phyloP scores from a whole-genome alignment of 768 basidiomycete genomes.

The Tremella mesenterica region DNA sequence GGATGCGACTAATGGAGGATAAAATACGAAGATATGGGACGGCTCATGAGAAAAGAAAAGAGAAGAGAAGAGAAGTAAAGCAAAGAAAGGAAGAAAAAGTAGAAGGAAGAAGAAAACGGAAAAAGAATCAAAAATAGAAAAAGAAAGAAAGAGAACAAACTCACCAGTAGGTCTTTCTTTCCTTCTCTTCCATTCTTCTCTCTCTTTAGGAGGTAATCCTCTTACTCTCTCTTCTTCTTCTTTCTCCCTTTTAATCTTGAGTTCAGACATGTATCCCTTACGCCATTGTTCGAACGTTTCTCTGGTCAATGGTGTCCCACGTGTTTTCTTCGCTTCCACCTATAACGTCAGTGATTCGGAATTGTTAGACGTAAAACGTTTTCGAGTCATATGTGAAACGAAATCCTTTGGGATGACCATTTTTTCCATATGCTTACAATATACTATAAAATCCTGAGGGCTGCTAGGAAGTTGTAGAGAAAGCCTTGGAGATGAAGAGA shows the following conservation, averaged over 20 bases:
- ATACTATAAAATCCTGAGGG: too few species aligned
- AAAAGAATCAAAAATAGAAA: too few species aligned
- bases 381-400: neutral
- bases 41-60: neutral
- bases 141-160: too few species aligned
- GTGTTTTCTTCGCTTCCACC: slow-evolving; percentile 79
- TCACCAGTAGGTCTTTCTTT: slow-evolving; percentile 61
- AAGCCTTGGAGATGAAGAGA: too few species aligned
- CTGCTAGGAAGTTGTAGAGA: too few species aligned
- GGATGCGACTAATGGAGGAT: neutral
- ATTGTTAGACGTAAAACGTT: neutral
- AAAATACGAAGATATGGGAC: neutral
- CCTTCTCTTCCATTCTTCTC: slow-evolving; percentile 69
- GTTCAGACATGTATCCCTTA: slow-evolving; percentile 63
- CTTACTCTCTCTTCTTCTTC: slow-evolving; percentile 75
- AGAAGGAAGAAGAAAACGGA: too few species aligned
- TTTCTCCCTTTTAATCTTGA: slow-evolving; percentile 52
- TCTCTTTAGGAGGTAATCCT: slow-evolving; percentile 64
- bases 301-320: slow-evolving; percentile 82
- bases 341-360: too few species aligned
- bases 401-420: neutral
- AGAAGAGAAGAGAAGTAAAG: neutral
- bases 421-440: neutral
- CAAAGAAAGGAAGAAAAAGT: too few species aligned
- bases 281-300: slow-evolving; percentile 78